Evolutionary conservation across 495 filamentous ascomycete genomes (phyloP).

Genomic region (Neurospora sp.): DNA sequence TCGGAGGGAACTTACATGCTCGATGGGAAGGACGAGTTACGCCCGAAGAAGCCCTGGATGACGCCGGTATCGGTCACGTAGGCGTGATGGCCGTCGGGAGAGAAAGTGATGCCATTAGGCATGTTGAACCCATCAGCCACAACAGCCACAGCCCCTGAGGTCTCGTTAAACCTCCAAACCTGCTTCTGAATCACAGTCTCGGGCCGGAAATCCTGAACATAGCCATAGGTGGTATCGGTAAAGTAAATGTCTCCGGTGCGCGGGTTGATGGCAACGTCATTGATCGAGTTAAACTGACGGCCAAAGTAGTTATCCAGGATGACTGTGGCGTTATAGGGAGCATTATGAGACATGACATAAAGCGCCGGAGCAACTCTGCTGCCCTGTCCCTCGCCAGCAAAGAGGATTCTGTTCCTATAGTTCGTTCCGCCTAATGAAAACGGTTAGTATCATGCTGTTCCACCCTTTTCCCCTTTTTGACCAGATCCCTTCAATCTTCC

Average conservation of each 20-base stretch:
- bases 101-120: constrained; percentile 50
- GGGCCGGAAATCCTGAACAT: constrained; percentile 46
- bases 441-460: background rate
- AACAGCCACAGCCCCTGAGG: constrained; percentile 36
- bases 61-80: constrained; percentile 50
- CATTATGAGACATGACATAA: constrained; percentile 34
- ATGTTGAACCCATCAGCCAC: constrained; percentile 46
- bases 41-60: constrained; percentile 30
- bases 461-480: background rate
- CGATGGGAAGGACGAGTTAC: constrained; percentile 22
- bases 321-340: constrained; percentile 42
- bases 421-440: constrained; percentile 33
- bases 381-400: constrained; percentile 39
- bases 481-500: background rate
- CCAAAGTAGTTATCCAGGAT: constrained; percentile 45
- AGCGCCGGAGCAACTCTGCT: constrained; percentile 30
- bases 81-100: constrained; percentile 37
- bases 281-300: constrained; percentile 51
- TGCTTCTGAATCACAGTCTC: constrained; percentile 41
- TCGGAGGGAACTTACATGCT: constrained; percentile 25
- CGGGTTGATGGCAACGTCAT: constrained; percentile 44
- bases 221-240: constrained; percentile 54
- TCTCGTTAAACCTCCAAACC: constrained; percentile 44
- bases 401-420: constrained; percentile 36
- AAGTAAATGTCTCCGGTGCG: constrained; percentile 50